Base-by-base conservation (phyloP, 352 stramenopile genomes). In the Phytophthora boehmeriae region DNA sequence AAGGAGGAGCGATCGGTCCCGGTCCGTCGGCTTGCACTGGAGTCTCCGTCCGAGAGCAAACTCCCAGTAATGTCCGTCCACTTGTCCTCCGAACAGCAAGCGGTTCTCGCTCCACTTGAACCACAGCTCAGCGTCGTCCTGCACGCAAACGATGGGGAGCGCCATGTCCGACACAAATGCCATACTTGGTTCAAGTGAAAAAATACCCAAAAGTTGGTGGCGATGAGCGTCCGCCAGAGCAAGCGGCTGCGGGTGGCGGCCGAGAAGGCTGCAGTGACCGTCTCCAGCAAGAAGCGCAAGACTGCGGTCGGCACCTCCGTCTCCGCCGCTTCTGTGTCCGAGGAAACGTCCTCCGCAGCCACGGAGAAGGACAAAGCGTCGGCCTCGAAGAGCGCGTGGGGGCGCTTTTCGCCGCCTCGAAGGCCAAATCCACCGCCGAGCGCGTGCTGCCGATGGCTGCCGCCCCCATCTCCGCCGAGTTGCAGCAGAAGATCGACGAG, bases 401-500 rank as follows among this genome's bases (percentile, higher is more conserved):
- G 70, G 72, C 60, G 19, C 49, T 86, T 45, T 86, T 86, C 27
- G 45, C 66, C 4, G 27, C 5, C 4, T 22, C 32, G 10, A 68
- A 62, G n/a, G 10, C 46, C 2, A 61, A 56, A 20, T 50, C n/a
- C 23, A 5, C 70, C 65, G 32, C 44, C 62, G 54, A 63, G 14
- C 62, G 53, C 32, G 38, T 58, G 55, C 53, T 59, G 5, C 78
- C 68, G 34, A 51, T 76, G 44, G 19, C 47, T 0, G 63, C 68
- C 5, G 42, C 30, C 8, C 54, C 58, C 20, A 57, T 89, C 25
- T 74, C 74, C 5, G 30, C 62, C 2, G 75, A 83, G 48, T 44
- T 88, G 23, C 68, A 87, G 66, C 35, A 49, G 2, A 73, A 73
- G 48, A 76, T 92, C 16, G 65, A 83, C n/a, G 66, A 59, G 8